Evolutionary conservation across 2,329 filamentous ascomycete genomes (phyloP), one percentile per base, ranked within the genome.

Genomic region (Paradendryphiella salina): DNA sequence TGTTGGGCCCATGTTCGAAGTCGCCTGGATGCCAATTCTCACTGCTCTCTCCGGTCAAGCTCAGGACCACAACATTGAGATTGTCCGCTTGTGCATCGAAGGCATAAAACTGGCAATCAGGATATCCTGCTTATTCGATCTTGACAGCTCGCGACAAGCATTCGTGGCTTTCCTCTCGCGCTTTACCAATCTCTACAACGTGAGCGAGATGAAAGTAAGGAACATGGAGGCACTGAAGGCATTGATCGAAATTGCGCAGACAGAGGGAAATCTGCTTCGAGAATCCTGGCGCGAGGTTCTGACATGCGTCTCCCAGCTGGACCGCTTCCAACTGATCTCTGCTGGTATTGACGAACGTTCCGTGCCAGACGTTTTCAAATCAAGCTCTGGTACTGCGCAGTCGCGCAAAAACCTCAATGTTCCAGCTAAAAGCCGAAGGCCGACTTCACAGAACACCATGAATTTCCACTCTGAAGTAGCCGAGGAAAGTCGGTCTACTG

Each of bases 21-120:
- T 96, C 18, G 95, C 91, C 0, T 99, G 94, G 94, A 99, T 97
- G 93, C 96, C 93, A 8, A 95, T 96, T 73, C 88, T 99, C 66
- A 97, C 93, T 4, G 92, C 92, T 0, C 81, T 99, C 20, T 96
- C 93, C 1, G 92, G 89, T 42, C 89, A 95, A 61, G 92, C 94
- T 71, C 94, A 97, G 64, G 92, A 96, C 68, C 89, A 96, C 61
- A 96, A 96, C 65, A 79, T 96, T 4, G 91, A 96, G 60, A 89
- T 94, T 13, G 92, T 96, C 72, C 90, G 87, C 68, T 76, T 96
- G 5, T 99, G 94, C 66, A 87, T 99, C 65, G 93, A 99, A 67
- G 94, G 94, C 3, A 90, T 97, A 80, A 96, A 92, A 71, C 81
- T 99, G 50, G 91, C 94, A 0, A 95, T 96, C 51, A 88, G 89